These are phyloP conservation scores for Penicillium bovifimosum DNA, from an alignment of 495 filamentous ascomycete genomes.

Conservation along the genomic window DNA sequence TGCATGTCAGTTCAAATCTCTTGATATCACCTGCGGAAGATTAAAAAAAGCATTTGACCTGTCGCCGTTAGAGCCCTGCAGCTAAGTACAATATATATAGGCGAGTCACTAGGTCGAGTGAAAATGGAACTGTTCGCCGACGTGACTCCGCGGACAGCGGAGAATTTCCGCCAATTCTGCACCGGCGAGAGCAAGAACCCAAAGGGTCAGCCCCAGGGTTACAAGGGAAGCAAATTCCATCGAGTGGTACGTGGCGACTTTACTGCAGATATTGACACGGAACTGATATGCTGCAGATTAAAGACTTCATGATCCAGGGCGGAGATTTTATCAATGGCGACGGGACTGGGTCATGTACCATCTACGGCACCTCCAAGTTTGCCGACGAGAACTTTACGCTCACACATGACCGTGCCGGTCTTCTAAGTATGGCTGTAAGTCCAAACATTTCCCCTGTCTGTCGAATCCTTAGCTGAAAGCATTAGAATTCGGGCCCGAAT, in stretches of 20 bases:
- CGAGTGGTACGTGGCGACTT: constrained; percentile 63
- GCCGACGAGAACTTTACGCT: constrained; percentile 84
- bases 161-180: constrained; percentile 97
- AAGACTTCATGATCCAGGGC: constrained; percentile 95
- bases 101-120: constrained; percentile 84
- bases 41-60: background rate
- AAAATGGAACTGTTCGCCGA: constrained; percentile 91
- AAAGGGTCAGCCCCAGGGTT: constrained; percentile 79
- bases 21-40: background rate
- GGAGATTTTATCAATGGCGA: constrained; percentile 95
- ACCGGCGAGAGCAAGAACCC: constrained; percentile 85
- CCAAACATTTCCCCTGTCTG: background rate
- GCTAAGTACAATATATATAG: constrained; percentile 36
- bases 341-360: constrained; percentile 80
- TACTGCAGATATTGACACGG: background rate
- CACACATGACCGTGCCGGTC: constrained; percentile 70
- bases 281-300: constrained; percentile 56
- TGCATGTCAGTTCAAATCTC: background rate
- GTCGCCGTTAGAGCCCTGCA: background rate
- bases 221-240: constrained; percentile 93
- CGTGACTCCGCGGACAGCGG: constrained; percentile 78
- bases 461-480: background rate
- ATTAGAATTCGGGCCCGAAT: constrained; percentile 82
- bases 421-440: constrained; percentile 91
- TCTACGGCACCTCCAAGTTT: constrained; percentile 81